Evolutionary conservation across 164 flowering plant species (phyloP), one percentile per base, ranked within the genome.

Genomic region (Buxus sempervirens): DNA sequence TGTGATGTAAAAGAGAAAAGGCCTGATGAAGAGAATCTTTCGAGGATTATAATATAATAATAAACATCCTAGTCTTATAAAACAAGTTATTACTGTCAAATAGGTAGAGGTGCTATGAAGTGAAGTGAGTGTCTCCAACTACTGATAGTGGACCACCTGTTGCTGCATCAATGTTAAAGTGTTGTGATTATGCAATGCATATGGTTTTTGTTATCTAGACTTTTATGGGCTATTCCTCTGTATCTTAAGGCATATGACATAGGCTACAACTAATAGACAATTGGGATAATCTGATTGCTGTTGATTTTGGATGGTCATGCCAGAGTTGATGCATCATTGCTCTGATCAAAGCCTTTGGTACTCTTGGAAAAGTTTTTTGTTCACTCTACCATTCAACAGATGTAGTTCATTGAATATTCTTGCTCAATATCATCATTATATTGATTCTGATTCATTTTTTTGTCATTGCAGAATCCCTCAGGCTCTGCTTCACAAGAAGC

Each of bases 391-490:
- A 65, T 28, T n/a, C 57, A 19, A 49, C 27, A 53, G 23, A 38
- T 49, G 51, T 45, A 45, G 12, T 45, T 45, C 12, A 24, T 54
- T 51, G 6, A 55, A 9, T 54, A 21, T 32, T 27, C 36, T 55
- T 62, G 38, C 23, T 51, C 64, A 21, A 0, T 63, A 49, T 20
- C 54, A 63, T 49, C 5, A n/a, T n/a, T 28, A 54, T 51, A 38
- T 65, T 66, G 38, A 22, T 65, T 70, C 49, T 70, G 19, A 41
- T 66, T 38, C 55, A 15, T 70, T 73, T 60, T 73, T 60, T 45
- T 9, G 26, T 69, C 63, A 53, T 66, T 76, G 77, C 81, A 84
- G 85, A 69, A 73, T 64, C 54, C 71, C 38, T 66, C 78, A 38
- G 42, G 67, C 48, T 61, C 77, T 68, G 73, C 63, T 63, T 60